Conservation (phyloP, 257 asterid genomes). For the Solanum raphanifolium region DNA sequence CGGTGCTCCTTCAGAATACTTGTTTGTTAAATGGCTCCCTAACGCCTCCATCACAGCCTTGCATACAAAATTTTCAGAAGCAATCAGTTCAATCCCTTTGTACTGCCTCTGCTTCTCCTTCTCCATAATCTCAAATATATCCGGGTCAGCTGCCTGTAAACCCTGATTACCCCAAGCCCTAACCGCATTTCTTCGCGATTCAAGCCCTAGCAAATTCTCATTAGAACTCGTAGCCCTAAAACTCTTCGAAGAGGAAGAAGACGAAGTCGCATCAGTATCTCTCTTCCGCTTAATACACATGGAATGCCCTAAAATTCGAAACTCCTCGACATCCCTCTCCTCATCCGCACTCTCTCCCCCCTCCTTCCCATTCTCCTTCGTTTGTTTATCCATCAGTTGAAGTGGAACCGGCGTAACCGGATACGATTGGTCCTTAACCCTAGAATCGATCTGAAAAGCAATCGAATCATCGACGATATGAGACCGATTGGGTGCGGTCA, state of each 20-base stretch:
- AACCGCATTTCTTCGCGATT: conserved; percentile 39
- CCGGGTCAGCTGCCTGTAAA: conserved; percentile 58
- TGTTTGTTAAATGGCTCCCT: conserved; percentile 82
- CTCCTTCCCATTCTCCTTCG: conserved; percentile 16
- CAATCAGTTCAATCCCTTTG: conserved; percentile 75
- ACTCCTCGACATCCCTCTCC: conserved; percentile 41
- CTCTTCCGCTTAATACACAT: conserved; percentile 65
- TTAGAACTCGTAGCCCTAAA: conserved; percentile 14
- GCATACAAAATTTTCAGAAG: conserved; percentile 82
- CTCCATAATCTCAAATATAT: conserved; percentile 56
- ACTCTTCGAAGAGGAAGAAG: conserved; percentile 24
- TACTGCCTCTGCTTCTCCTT: conserved; percentile 80
- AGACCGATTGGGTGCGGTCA: conserved; percentile 18
- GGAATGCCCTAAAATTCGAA: conserved; percentile 57
- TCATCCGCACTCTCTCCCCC: conserved; percentile 22
- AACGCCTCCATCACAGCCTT: conserved; percentile 77
- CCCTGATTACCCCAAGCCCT: conserved; percentile 85
- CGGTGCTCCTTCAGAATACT: conserved; percentile 79
- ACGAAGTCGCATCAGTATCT: conserved; percentile 34
- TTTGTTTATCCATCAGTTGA: conserved; percentile 59
- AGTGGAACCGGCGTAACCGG: conserved; percentile 47
- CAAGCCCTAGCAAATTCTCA: conserved; percentile 26
- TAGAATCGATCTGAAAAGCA: conserved; percentile 56
- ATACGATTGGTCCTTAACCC: conserved; percentile 21
- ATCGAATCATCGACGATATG: conserved; percentile 41